Conservation (phyloP, 1,284 basidiomycete genomes). For the Microbotryum silenes-acaulis region DNA sequence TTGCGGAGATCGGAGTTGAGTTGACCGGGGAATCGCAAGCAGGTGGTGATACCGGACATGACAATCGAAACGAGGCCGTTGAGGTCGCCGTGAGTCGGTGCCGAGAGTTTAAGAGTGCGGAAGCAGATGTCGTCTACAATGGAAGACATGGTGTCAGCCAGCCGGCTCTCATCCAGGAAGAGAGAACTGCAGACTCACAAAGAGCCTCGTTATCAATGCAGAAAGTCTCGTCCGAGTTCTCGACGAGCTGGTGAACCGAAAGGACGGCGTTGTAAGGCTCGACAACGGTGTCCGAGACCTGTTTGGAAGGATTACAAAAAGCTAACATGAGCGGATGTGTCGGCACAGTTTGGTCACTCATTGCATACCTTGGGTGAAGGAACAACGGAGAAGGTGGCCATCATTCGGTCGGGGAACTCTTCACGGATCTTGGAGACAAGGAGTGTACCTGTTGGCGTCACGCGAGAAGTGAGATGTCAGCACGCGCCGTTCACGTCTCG, state of each 20-base stretch:
- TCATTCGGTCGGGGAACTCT: slow-evolving; percentile 57
- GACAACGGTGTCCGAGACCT: slow-evolving; percentile 48
- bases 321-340: slow-evolving; percentile 12
- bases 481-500: no score
- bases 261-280: slow-evolving; percentile 58
- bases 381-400: slow-evolving; percentile 56
- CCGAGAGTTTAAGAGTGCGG: slow-evolving; percentile 86
- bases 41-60: slow-evolving; percentile 96
- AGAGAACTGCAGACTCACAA: slow-evolving; percentile 39
- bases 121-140: slow-evolving; percentile 79
- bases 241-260: slow-evolving; percentile 55
- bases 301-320: slow-evolving; percentile 55
- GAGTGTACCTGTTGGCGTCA: slow-evolving; percentile 43
- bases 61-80: slow-evolving; percentile 96
- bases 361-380: neutral
- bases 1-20: slow-evolving; percentile 93
- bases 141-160: neutral
- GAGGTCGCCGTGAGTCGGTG: slow-evolving; percentile 90
- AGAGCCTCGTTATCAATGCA: slow-evolving; percentile 91
- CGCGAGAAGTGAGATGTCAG: neutral
- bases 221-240: slow-evolving; percentile 57
- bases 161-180: neutral
- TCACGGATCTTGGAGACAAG: slow-evolving; percentile 54
- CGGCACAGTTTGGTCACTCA: slow-evolving; percentile 45
- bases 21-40: slow-evolving; percentile 83